Evolutionary conservation across 2,329 filamentous ascomycete species (phyloP), one percentile per base, ranked within the genome.

Genomic region (Calonectria pseudoturangicola): DNA sequence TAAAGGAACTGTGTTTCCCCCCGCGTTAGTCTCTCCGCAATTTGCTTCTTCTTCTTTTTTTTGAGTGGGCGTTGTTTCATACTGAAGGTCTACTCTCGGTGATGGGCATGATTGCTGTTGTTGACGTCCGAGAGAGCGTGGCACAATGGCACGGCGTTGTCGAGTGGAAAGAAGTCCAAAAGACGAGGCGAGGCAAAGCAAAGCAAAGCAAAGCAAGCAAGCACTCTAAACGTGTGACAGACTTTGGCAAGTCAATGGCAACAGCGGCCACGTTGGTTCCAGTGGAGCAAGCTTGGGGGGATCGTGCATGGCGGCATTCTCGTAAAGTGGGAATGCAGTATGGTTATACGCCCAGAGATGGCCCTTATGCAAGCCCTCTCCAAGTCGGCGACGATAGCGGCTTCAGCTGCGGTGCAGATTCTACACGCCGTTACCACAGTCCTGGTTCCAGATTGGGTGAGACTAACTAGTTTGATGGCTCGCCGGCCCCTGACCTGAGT

Each of bases 1-100:
- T 68, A 30, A 12, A 84, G 74, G 36, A 84, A 84, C 75, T 79
- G 30, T 28, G 21, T 3, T 18, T 51, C 9, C n/a, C n/a, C 9
- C 33, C 28, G 4, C 15, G 33, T 60, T 21, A 60, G 54, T 16
- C 25, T 39, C 9, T 41, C 16, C 18, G 12, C 9, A 15, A 25
- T 47, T 21, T n/a, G 12, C 39, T 47, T 48, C 21, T 27, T 27
- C 16, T 16, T 13, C 21, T 21, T 21, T 21, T 21, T 2, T 15
- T 10, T 1, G n/a, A 16, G 21, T 33, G 9, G 30, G 13, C 21
- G 33, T 36, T 58, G n/a, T 58, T 58, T 9, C 54, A 7, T 60
- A 73, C 71, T 39, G 63, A 67, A 3, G 71, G 63, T 43, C 63
- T 56, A 9, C 65, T 13, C 54, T 73, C 68, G 21, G 56, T 58